phyloP scores from a whole-genome alignment of 352 stramenopile genomes.

The Halophytophthora polymorphica region DNA sequence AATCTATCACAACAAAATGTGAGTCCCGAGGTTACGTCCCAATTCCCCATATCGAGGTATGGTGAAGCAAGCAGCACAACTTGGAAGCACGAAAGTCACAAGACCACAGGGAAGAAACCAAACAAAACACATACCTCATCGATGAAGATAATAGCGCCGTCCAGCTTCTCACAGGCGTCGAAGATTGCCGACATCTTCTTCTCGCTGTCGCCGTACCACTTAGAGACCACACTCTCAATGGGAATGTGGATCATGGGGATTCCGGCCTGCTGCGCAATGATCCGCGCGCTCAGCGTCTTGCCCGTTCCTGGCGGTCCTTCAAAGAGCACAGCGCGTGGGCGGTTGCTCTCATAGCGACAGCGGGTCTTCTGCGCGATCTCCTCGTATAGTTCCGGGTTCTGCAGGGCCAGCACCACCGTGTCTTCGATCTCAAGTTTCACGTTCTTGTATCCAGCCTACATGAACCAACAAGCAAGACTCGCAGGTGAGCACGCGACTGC shows the following conservation, averaged over 20 bases:
- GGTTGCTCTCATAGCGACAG: slow-evolving; percentile 87
- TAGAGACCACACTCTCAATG: slow-evolving; percentile 92
- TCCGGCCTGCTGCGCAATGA: slow-evolving; percentile 91
- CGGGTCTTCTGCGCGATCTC: slow-evolving; percentile 88
- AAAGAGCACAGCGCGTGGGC: slow-evolving; percentile 89
- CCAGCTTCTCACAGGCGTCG: slow-evolving; percentile 90
- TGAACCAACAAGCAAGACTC: neutral
- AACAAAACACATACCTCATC: slow-evolving; percentile 67
- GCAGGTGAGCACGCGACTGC: neutral
- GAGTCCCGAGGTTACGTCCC: neutral
- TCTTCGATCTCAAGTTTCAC: slow-evolving; percentile 92
- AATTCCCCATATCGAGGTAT: neutral
- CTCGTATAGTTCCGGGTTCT: slow-evolving; percentile 91
- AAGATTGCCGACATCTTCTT: slow-evolving; percentile 95
- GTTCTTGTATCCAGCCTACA: slow-evolving; percentile 84
- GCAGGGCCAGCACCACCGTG: slow-evolving; percentile 89
- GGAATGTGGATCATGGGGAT: slow-evolving; percentile 93
- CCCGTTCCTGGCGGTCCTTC: slow-evolving; percentile 93
- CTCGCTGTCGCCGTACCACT: slow-evolving; percentile 95
- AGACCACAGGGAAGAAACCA: neutral
- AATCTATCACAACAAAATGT: slow-evolving; percentile 46
- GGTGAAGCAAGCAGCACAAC: slow-evolving; percentile 1
- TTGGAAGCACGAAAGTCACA: neutral
- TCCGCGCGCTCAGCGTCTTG: slow-evolving; percentile 92
- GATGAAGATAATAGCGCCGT: slow-evolving; percentile 93